Evolutionary conservation across 1,139 yeast genomes (phyloP), one percentile per base, ranked within the genome.

Genomic region (Yamadazyma blattariae): DNA sequence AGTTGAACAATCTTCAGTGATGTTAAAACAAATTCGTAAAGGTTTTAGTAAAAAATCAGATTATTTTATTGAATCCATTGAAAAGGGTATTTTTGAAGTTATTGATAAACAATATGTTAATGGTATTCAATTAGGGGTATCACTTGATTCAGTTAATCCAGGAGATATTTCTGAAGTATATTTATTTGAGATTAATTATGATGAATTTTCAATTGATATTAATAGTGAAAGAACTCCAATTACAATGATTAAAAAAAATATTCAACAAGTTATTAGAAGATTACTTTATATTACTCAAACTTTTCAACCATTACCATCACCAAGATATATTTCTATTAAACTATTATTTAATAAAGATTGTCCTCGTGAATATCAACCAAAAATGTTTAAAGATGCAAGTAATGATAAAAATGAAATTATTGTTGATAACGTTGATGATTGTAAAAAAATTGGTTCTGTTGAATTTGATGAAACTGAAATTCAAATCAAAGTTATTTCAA

Each of bases 251-350:
- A 34, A 40, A 25, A 42, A 37, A 16, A 34, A 36, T 12, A 40
- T 41, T 8, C 19, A 70, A 39, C 70, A 64, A 33, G 46, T 77
- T 34, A 64, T 77, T 60, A 65, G 67, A 46, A 56, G 72, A 38
- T 63, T 77, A 35, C 71, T 77, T 19, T 57, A 74, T 1, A 52
- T 71, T n/a, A 74, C 81, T 0, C 82, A 77, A 49, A 57, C 71
- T 0, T 56, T 77, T 23, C 69, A 74, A 16, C 67, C 75, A 0
- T 49, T 76, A 25, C 82, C 82, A 1, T 51, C 55, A 2, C 56
- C 66, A 33, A 35, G 26, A 11, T 30, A 7, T 18, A 29, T 38
- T 18, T 38, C 37, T 1, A 61, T 78, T 59, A 61, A 75, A 39
- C 52, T 79, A 35, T 40, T 74, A 41, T 77, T 69, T 46, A 74